phyloP scores from a whole-genome alignment of 1,284 basidiomycete genomes.

The Cutaneotrichosporon dermatis region DNA sequence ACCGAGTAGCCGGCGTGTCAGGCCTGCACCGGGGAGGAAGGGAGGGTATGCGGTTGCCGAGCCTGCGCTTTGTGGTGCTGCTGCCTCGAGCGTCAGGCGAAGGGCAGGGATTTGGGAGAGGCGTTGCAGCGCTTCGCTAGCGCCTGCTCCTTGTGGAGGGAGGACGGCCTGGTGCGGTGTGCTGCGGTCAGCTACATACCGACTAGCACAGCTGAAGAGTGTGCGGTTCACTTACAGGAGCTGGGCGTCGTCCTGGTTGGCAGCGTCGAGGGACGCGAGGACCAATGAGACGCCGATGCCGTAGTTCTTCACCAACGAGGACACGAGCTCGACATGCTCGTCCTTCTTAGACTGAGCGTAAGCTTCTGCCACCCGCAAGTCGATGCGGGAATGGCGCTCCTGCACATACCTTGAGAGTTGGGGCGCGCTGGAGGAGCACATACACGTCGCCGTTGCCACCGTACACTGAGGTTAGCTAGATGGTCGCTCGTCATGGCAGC shows the following conservation, averaged over 20 bases:
- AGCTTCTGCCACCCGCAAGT: constrained; percentile 5
- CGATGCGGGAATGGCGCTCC: too few relatives aligned
- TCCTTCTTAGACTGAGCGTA: constrained; percentile 59
- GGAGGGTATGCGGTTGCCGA: constrained; percentile 42
- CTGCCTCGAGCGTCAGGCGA: constrained; percentile 15
- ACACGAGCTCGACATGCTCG: constrained; percentile 59
- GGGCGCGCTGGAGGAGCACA: constrained; percentile 60
- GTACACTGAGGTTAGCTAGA: constrained; percentile 16
- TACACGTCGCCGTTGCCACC: constrained; percentile 5
- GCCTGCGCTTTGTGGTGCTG: constrained; percentile 24
- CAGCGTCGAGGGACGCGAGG: constrained; percentile 66
- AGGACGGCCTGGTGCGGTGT: constrained; percentile 45
- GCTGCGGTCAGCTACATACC: constrained; percentile 12
- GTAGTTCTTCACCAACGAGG: constrained; percentile 56
- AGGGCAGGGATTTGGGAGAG: constrained; percentile 53
- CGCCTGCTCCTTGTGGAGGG: constrained; percentile 46
- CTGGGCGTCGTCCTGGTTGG: constrained; percentile 67
- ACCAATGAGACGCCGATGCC: constrained; percentile 58
- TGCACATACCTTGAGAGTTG: constrained; percentile 61
- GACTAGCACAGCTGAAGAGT: not conserved
- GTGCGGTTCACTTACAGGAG: constrained; percentile 58
- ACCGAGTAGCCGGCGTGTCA: constrained; percentile 62
- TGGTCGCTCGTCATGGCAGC: too few relatives aligned
- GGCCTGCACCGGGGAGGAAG: constrained; percentile 64
- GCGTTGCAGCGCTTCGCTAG: constrained; percentile 51